Base-by-base conservation (phyloP, 176 grass and related monocot species). In the Pontederia crassipes region DNA sequence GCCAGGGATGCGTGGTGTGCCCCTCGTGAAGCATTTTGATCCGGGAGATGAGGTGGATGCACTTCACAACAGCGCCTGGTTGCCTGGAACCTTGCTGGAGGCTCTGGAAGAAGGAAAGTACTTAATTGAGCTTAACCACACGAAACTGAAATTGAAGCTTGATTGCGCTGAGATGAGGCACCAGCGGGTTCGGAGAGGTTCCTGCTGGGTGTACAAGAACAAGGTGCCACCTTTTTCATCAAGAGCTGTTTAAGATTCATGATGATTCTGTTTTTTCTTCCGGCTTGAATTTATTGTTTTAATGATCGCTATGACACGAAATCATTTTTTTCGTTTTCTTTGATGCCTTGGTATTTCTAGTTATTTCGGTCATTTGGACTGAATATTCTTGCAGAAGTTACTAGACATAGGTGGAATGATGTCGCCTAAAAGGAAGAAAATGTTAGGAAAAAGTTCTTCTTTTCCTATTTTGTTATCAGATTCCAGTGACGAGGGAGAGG, bases 31-130 rank as follows among this genome's bases (percentile, higher is more conserved):
- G 65, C 70, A 55, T 79, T 86, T 74, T 67, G 4, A 10, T 57
- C 73, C 10, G 4, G 1, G 18, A 1, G 73, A 80, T 0, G 69
- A 68, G 0, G 79, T 90, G 2, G 82, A 90, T 72, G 76, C 26
- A 0, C 78, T 85, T 68, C 79, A 79, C 8, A 69, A 82, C 4
- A 72, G 79, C 3, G 87, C 72, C 0, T 90, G 87, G 87, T 79
- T 69, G 8, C 73, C 64, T 0, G 87, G 79, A 2, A 24, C 77
- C 4, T 73, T 90, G 28, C 8, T 12, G 4, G 59, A 53, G 18
- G 54, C 63, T 10, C 17, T 71, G 1, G 60, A 61, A 0, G 73
- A 73, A 0, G 66, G 52, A 0, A 74, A 82, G 73, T 90, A 49
- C 45, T 65, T 67, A 54, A 58, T 90, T 20, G 28, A 18, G 0